phyloP scores from a whole-genome alignment of 352 stramenopile species.

The Globisporangium abappressorium region DNA sequence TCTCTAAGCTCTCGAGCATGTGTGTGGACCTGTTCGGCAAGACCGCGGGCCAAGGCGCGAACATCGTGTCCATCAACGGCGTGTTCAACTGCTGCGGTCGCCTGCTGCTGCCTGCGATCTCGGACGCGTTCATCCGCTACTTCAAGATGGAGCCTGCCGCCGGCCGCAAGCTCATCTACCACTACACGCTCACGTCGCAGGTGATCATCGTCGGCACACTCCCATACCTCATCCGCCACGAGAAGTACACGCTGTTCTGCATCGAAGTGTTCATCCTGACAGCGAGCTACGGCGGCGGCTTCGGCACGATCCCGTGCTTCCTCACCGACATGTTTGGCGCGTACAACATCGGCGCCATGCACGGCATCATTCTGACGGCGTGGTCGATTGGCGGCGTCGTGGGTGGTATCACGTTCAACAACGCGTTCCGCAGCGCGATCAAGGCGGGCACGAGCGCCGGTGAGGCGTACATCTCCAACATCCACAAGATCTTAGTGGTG shows the following conservation, averaged over 20 bases:
- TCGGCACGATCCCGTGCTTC: conserved; percentile 71
- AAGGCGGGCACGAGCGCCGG: conserved; percentile 28
- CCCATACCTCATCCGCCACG: conserved; percentile 51
- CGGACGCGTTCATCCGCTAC: conserved; percentile 36
- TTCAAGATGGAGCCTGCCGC: conserved; percentile 50
- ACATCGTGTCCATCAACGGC: conserved; percentile 61
- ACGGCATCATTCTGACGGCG: conserved; percentile 67
- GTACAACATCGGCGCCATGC: conserved; percentile 79
- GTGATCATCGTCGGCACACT: conserved; percentile 62
- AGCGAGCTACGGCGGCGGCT: conserved; percentile 66
- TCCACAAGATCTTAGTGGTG: conserved; percentile 63
- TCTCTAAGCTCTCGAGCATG: conserved; percentile 59
- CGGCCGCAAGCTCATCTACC: conserved; percentile 58
- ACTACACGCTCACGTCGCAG: conserved; percentile 55
- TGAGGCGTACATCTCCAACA: conserved; percentile 63
- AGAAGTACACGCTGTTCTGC: conserved; percentile 58
- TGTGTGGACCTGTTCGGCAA: conserved; percentile 51
- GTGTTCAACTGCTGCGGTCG: conserved; percentile 56
- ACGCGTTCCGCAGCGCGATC: conserved; percentile 43
- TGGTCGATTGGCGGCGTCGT: conserved; percentile 77
- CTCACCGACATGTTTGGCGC: conserved; percentile 83
- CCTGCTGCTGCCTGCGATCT: conserved; percentile 44
- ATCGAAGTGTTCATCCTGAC: conserved; percentile 64
- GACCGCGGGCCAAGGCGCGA: conserved; percentile 28
- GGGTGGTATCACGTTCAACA: conserved; percentile 70